Percentiles rank a stretch among this genome's conserved stretches.
These are phyloP conservation scores for Clarireedia hainanense DNA, from an alignment of 2,329 filamentous ascomycete species.

Conservation along the genomic window DNA sequence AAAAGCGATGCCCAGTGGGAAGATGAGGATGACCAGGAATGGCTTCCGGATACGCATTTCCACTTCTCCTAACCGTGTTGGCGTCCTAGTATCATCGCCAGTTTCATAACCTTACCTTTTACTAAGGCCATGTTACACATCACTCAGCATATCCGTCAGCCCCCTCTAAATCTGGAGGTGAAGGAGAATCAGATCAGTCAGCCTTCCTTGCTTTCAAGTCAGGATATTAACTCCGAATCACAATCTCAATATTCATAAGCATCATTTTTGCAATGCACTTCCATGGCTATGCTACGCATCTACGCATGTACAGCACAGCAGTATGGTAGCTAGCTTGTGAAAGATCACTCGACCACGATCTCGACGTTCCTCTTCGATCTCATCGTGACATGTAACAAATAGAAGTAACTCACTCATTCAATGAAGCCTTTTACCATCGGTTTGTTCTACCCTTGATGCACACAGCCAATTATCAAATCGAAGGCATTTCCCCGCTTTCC, in stretches of 20 bases:
- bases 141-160: background rate
- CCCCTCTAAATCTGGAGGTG: constrained; percentile 5
- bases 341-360: too few species aligned
- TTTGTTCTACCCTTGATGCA: too few species aligned
- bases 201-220: background rate
- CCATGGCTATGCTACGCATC: too few species aligned
- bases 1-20: background rate
- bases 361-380: too few species aligned
- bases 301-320: too few species aligned
- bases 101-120: constrained; percentile 13
- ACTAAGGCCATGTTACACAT: background rate
- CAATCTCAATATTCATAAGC: constrained; percentile 8
- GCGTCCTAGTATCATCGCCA: background rate
- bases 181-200: background rate
- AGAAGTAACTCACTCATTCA: too few species aligned
- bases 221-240: background rate
- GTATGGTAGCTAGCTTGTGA: too few species aligned
- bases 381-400: too few species aligned
- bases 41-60: background rate
- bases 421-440: too few species aligned
- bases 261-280: constrained; percentile 8
- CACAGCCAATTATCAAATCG: too few species aligned
- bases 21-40: background rate
- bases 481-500: too few species aligned
- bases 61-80: background rate